Conservation (phyloP, 768 basidiomycete species). For the Boletus sensibilis region DNA sequence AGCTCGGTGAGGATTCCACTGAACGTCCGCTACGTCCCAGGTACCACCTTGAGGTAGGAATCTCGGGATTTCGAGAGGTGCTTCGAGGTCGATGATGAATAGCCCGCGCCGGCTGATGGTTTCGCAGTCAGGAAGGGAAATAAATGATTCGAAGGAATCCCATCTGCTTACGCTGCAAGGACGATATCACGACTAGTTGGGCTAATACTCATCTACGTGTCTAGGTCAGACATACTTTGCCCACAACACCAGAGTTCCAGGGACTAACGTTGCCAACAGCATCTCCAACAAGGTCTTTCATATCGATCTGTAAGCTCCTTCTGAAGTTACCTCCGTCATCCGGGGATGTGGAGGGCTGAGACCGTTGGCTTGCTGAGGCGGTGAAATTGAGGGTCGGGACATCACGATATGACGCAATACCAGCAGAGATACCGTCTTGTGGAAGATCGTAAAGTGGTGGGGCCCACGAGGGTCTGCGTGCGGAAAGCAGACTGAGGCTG, state of each 20-base stretch:
- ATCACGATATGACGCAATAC: slow-evolving; percentile 32
- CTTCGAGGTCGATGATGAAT: slow-evolving; percentile 92
- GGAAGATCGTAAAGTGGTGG: slow-evolving; percentile 28
- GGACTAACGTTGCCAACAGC: slow-evolving; percentile 77
- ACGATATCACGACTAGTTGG: slow-evolving; percentile 87
- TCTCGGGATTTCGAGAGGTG: slow-evolving; percentile 82
- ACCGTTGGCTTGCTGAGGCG: slow-evolving; percentile 7
- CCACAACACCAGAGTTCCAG: not conserved
- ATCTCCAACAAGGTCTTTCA: slow-evolving; percentile 77
- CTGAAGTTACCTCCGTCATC: slow-evolving; percentile 63
- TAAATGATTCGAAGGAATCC: not conserved
- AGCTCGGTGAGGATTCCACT: slow-evolving; percentile 84
- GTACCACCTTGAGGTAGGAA: slow-evolving; percentile 96
- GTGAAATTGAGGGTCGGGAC: slow-evolving; percentile 25
- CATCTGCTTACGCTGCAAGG: slow-evolving; percentile 69
- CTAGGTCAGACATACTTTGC: slow-evolving; percentile 6
- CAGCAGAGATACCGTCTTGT: slow-evolving; percentile 22
- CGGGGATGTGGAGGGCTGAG: slow-evolving; percentile 28
- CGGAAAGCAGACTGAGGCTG: slow-evolving; percentile 33
- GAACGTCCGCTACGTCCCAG: slow-evolving; percentile 93
- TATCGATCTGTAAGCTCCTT: slow-evolving; percentile 67
- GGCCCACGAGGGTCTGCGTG: slow-evolving; percentile 36
- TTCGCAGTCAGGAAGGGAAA: not conserved
- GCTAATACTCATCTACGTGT: slow-evolving; percentile 83
- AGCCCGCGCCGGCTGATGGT: slow-evolving; percentile 72